phyloP scores from a whole-genome alignment of 805 yeast genomes.

The Clavispora santaluciae region DNA sequence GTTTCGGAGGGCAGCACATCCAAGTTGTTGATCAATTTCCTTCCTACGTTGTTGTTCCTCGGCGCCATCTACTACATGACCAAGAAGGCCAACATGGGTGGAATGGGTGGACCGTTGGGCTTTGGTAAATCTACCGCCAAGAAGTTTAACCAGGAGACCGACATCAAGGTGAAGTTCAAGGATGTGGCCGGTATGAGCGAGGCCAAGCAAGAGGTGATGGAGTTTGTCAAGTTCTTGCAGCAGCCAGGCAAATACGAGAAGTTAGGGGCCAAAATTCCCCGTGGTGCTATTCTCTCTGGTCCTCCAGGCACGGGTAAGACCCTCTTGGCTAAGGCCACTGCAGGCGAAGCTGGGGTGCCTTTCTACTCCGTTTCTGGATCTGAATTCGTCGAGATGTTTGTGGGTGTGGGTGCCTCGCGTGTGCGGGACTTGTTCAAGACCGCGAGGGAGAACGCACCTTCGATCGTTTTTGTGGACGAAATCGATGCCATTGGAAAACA shows the following conservation, averaged over 20 bases:
- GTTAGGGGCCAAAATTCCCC: conserved; percentile 89
- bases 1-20: conserved; percentile 64
- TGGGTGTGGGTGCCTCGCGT: conserved; percentile 93
- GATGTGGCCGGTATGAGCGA: conserved; percentile 96
- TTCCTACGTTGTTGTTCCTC: conserved; percentile 86
- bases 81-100: conserved; percentile 49
- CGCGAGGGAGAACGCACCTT: conserved; percentile 86
- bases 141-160: conserved; percentile 75
- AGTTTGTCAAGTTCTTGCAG: conserved; percentile 84
- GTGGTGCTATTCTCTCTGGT: conserved; percentile 92
- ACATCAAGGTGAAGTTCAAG: conserved; percentile 73
- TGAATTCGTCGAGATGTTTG: conserved; percentile 95
- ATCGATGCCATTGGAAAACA: conserved; percentile 94
- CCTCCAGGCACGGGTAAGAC: conserved; percentile 99
- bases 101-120: conserved; percentile 63
- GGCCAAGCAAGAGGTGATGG: conserved; percentile 93
- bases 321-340: conserved; percentile 87
- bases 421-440: conserved; percentile 89
- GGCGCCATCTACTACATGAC: conserved; percentile 87
- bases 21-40: conserved; percentile 61
- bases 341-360: conserved; percentile 96
- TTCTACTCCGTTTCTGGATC: conserved; percentile 89
- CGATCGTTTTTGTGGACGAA: conserved; percentile 89
- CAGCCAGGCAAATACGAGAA: conserved; percentile 80
- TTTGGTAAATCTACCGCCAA: conserved; percentile 78